Evolutionary conservation across 805 yeast genomes (phyloP).

Genomic region (Candida krabiensis): DNA sequence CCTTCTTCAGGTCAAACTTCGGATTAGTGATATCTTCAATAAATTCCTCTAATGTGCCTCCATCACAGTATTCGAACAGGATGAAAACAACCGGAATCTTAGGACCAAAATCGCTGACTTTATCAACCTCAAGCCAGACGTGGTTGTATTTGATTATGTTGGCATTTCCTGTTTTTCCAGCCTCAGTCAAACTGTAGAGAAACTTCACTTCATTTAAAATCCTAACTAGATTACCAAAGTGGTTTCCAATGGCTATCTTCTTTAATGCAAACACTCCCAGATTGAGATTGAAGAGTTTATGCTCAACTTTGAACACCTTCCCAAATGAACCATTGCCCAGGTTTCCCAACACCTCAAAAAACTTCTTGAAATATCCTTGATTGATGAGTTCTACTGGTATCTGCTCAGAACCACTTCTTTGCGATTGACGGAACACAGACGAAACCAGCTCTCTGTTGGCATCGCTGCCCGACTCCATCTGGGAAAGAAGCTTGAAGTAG

Average conservation of each 20-base stretch:
- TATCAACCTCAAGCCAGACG: slow-evolving; percentile 82
- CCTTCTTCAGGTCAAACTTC: slow-evolving; percentile 36
- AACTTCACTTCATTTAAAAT: slow-evolving; percentile 79
- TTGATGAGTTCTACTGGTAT: slow-evolving; percentile 54
- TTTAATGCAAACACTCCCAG: slow-evolving; percentile 83
- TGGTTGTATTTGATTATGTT: slow-evolving; percentile 84
- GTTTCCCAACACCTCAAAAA: slow-evolving; percentile 59
- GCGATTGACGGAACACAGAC: slow-evolving; percentile 14
- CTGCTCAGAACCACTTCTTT: slow-evolving; percentile 7
- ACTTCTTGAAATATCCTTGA: slow-evolving; percentile 77
- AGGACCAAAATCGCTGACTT: slow-evolving; percentile 52
- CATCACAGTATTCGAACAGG: slow-evolving; percentile 83
- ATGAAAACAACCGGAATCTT: slow-evolving; percentile 65
- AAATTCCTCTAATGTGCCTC: slow-evolving; percentile 81
- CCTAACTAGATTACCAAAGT: slow-evolving; percentile 62
- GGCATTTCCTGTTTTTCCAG: slow-evolving; percentile 30
- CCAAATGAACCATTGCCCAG: slow-evolving; percentile 87
- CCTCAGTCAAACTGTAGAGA: slow-evolving; percentile 50
- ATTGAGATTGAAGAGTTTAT: slow-evolving; percentile 66
- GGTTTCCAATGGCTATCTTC: slow-evolving; percentile 80
- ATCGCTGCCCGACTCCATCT: slow-evolving; percentile 20
- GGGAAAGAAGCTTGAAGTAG: slow-evolving; percentile 28
- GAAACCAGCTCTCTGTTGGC: slow-evolving; percentile 20
- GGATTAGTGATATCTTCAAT: slow-evolving; percentile 40
- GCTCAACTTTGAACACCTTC: slow-evolving; percentile 80